Evolutionary conservation across 805 yeast species (phyloP).

Genomic region (Yarrowia sp.): DNA sequence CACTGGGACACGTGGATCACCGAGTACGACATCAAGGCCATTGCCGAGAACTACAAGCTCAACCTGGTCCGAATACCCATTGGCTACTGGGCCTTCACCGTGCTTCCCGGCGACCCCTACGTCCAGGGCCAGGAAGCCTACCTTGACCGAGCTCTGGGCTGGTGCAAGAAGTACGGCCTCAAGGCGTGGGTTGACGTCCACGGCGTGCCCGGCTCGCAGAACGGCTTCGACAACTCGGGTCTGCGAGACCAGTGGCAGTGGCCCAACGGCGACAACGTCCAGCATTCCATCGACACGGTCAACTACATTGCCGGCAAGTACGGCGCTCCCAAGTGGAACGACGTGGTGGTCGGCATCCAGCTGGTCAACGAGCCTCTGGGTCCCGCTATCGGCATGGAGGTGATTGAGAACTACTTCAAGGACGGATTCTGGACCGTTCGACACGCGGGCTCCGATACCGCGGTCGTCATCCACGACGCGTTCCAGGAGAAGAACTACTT

Average conservation of each 20-base stretch:
- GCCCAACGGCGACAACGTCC: conserved; percentile 50
- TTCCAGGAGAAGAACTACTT: conserved; percentile 62
- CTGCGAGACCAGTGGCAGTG: conserved; percentile 60
- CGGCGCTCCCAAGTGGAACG: conserved; percentile 57
- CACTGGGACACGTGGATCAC: conserved; percentile 83
- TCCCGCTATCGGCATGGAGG: conserved; percentile 55
- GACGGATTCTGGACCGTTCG: conserved; percentile 68
- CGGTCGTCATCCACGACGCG: conserved; percentile 79
- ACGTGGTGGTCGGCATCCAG: conserved; percentile 80
- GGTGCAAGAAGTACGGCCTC: conserved; percentile 63
- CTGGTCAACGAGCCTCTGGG: conserved; percentile 89
- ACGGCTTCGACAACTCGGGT: conserved; percentile 95
- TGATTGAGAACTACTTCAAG: conserved; percentile 57
- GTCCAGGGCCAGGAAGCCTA: conserved; percentile 76
- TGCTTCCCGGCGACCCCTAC: conserved; percentile 70
- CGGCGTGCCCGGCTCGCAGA: conserved; percentile 96
- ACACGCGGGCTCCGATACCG: conserved; percentile 48
- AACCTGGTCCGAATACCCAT: conserved; percentile 88
- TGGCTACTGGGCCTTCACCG: conserved; percentile 89
- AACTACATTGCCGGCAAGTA: conserved; percentile 58
- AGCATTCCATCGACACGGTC: conserved; percentile 56
- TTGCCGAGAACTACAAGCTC: conserved; percentile 57
- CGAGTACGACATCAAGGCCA: conserved; percentile 64
- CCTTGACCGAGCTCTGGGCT: conserved; percentile 70
- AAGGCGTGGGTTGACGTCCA: conserved; percentile 91